Conservation (phyloP, 768 basidiomycete genomes). For the Tulasnella sp. region DNA sequence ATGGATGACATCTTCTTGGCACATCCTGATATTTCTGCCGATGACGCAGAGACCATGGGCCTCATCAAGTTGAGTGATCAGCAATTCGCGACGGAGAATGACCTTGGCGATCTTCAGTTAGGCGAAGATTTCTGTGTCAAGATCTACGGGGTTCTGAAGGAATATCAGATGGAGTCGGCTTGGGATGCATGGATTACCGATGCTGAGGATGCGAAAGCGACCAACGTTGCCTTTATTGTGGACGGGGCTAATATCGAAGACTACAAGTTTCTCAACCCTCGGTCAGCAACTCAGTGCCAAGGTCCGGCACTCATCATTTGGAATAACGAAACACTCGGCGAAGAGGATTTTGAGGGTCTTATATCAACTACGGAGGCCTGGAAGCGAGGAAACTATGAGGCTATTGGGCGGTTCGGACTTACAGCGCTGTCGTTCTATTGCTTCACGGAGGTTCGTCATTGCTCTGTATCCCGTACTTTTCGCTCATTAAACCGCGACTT, state of each 20-base stretch:
- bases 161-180: background rate
- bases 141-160: background rate
- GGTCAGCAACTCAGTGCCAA: constrained; percentile 24
- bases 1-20: background rate
- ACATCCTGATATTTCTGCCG: background rate
- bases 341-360: background rate
- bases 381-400: background rate
- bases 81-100: background rate
- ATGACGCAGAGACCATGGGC: background rate
- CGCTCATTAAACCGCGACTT: background rate
- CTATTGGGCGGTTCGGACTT: constrained; percentile 4
- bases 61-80: background rate
- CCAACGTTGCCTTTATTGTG: background rate
- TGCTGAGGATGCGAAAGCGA: background rate
- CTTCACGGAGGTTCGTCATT: background rate
- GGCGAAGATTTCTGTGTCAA: constrained; percentile 16
- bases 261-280: background rate
- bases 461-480: too few relatives aligned
- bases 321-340: background rate
- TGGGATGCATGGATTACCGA: background rate
- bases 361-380: background rate
- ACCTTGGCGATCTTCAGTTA: constrained; percentile 23
- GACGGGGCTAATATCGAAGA: background rate
- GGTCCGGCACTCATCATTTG: background rate
- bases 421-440: constrained; percentile 6